Base-by-base conservation (phyloP, 768 basidiomycete species). In the Phaffia tasmanica region DNA sequence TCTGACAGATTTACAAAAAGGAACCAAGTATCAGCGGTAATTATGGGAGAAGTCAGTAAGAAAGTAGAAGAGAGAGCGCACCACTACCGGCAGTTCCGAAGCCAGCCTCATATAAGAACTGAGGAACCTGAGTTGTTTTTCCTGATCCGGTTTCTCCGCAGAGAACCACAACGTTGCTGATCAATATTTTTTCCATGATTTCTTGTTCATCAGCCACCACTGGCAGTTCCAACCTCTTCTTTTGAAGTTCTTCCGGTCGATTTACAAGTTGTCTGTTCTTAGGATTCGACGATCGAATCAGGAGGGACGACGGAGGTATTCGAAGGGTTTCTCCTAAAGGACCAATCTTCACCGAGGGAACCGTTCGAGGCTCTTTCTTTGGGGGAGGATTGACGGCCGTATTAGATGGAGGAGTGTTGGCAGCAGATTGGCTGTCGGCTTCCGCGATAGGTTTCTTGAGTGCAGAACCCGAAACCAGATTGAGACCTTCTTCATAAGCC, bases 111-210 rank as follows among this genome's bases (percentile, higher is more conserved):
- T 86, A 97, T n/a, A 99, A 80, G 77, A 98, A 97, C 75, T 98
- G 95, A 15, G 95, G 95, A 8, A 98, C 85, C 75, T 98, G 95
- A 0, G 95, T 99, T 0, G 95, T 98, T 79, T 98, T 99, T 56
- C 95, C 95, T 73, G 89, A 93, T 58, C 95, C 95, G 19, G 95
- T 99, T 80, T 99, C 94, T 76, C 95, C 86, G 69, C 85, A 86
- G 54, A 95, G 85, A 65, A 93, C 82, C 32, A 91, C 86, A 7
- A 94, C 87, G 0, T 87, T 84, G 74, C 98, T 85, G 47, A 95
- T 79, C 63, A 89, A 76, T 55, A 99, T 84, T 5, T 90, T 83
- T 73, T 94, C 92, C 85, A 98, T 87, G 63, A 99, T 90, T 1
- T 84, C 81, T 72, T 98, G 92, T 73, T 99, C 95, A 75, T 98